Conservation (phyloP, 306 rosid species). For the Acacia melanoxylon region DNA sequence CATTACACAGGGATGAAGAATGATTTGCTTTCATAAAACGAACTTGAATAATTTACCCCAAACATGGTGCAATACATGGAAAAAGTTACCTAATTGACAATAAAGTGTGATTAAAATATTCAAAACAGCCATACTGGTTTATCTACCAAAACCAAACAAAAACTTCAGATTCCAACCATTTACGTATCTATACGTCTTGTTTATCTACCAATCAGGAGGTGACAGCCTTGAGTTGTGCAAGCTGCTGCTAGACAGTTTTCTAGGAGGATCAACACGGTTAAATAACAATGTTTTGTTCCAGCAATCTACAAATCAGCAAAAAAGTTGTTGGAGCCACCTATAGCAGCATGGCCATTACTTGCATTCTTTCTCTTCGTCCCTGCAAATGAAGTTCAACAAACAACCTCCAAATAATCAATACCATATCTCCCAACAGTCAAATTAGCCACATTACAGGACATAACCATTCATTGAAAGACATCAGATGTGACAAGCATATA, state of each 20-base stretch:
- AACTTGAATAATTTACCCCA: background rate
- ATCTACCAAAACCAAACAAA: background rate
- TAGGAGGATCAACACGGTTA: background rate
- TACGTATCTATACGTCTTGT: too few relatives aligned
- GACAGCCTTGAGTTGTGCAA: background rate
- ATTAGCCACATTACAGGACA: background rate
- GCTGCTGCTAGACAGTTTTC: background rate
- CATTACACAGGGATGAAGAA: background rate
- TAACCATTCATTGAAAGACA: background rate
- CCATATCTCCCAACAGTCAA: background rate
- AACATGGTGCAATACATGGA: background rate
- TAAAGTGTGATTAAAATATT: too few relatives aligned
- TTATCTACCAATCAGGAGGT: background rate
- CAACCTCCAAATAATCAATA: background rate
- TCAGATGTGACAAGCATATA: background rate
- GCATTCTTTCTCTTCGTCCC: slow-evolving; percentile 52
- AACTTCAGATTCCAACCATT: background rate
- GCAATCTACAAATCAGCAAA: slow-evolving; percentile 54
- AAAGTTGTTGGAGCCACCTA: slow-evolving; percentile 38
- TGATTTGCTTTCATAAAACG: background rate
- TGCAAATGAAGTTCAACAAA: slow-evolving; percentile 29
- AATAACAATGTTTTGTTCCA: slow-evolving; percentile 6
- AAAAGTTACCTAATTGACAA: background rate
- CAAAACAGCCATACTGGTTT: background rate
- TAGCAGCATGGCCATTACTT: slow-evolving; percentile 30